Base-by-base conservation (phyloP, 2,329 filamentous ascomycete species). In the Aspergillus novofumigatus region DNA sequence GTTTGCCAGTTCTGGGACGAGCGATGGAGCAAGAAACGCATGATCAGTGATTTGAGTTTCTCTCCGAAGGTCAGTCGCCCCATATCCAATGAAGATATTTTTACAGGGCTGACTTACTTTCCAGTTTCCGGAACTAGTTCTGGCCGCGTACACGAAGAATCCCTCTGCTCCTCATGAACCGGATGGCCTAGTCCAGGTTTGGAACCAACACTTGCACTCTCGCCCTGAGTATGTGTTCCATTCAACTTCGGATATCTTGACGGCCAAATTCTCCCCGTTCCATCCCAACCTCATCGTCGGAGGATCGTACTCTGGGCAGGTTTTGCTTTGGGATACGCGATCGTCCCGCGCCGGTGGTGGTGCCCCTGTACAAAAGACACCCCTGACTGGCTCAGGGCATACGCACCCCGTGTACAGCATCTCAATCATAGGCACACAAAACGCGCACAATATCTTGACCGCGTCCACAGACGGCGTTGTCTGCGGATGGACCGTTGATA, bases 361-460 rank as follows among this genome's bases (percentile, higher is more conserved):
- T 53, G 78, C 83, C 20, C 93, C 95, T 0, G 92, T 97, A 5
- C 92, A 97, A 68, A 97, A 96, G 77, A 99, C 94, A 1, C 94
- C 94, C 0, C 81, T 99, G 42, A 97, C 93, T 5, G 93, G 94
- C 51, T 92, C 91, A 14, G 92, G 94, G 14, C 94, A 99, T 73
- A 96, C 94, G 7, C 94, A 99, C 70, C 94, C 94, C 0, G 90
- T 99, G 62, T 99, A 99, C 78, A 92, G 89, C 42, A 86, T 99
- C 56, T 90, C 94, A 61, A 95, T 99, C 55, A 91, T 99, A 51
- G 94, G 94, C 62, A 99, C 95, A 0, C 94, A 97, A 71, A 99
- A 99, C 72, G 94, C 94, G 58, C 96, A 97, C 78, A 99, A 97
- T 74, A 96, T 99, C 71, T 90, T 99, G 66, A 97, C 92, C 35